Conservation (phyloP, 2,329 filamentous ascomycete genomes). For the Talaromyces sp. region DNA sequence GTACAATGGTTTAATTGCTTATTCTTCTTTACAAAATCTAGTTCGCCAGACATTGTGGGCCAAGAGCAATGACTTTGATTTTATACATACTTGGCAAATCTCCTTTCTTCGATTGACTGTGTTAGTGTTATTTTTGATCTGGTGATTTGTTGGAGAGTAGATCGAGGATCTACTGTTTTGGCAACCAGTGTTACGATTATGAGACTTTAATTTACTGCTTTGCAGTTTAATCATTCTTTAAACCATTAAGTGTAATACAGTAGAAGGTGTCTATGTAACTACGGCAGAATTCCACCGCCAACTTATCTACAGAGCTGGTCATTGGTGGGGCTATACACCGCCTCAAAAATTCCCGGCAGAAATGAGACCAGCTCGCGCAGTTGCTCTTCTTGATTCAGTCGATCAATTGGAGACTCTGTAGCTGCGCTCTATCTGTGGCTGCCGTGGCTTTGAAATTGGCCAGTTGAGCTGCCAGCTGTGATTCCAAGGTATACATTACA, state of each 20-base stretch:
- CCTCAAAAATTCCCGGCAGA: not conserved
- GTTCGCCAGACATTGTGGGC: not conserved
- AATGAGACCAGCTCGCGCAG: not conserved
- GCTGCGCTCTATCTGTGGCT: not conserved
- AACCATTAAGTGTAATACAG: no score
- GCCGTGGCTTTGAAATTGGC: not conserved
- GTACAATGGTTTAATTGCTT: not conserved
- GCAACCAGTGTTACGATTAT: not conserved
- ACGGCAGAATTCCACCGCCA: not conserved
- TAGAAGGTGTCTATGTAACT: not conserved
- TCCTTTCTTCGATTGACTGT: conserved; percentile 12
- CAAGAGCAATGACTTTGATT: not conserved
- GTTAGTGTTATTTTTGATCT: conserved; percentile 9
- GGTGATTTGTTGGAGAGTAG: conserved; percentile 9
- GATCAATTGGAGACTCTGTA: not conserved
- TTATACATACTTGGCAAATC: conserved; percentile 12
- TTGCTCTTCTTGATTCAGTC: not conserved
- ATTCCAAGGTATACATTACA: not conserved
- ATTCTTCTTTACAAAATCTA: not conserved
- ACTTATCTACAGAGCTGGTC: not conserved
- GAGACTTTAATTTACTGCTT: not conserved
- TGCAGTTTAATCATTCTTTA: not conserved
- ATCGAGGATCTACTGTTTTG: not conserved
- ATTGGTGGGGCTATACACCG: not conserved
- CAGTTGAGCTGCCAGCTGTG: not conserved